phyloP scores from a whole-genome alignment of 495 filamentous ascomycete genomes.

The Tuber brumale region DNA sequence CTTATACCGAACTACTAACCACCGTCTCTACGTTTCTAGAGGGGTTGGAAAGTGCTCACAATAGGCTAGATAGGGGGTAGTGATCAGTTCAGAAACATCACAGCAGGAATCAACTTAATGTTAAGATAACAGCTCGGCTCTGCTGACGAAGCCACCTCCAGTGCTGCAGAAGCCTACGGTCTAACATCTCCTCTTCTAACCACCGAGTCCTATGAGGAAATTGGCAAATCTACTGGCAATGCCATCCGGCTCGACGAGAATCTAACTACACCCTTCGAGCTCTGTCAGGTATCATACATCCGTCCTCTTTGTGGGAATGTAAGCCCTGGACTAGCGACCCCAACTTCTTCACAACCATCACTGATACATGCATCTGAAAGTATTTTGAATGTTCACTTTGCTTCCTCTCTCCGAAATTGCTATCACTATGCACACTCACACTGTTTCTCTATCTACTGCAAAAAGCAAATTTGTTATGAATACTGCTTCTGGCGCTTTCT shows the following conservation, averaged over 20 bases:
- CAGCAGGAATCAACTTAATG: slow-evolving; percentile 78
- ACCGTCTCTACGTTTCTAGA: slow-evolving; percentile 9
- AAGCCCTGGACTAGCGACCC: no score
- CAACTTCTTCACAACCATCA: no score
- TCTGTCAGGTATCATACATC: no score
- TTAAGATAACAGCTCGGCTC: slow-evolving; percentile 15
- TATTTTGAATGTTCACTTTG: slow-evolving; percentile 91
- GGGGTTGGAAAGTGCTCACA: slow-evolving; percentile 1
- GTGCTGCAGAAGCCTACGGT: slow-evolving; percentile 53
- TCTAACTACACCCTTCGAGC: no score
- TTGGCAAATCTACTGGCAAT: slow-evolving; percentile 97
- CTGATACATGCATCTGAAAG: slow-evolving; percentile 48
- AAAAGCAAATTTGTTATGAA: slow-evolving; percentile 72
- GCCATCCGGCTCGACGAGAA: slow-evolving; percentile 44
- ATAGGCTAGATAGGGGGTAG: slow-evolving; percentile 80
- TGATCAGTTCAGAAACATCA: slow-evolving; percentile 94
- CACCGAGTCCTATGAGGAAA: slow-evolving; percentile 75
- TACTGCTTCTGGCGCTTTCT: no score
- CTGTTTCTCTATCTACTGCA: slow-evolving; percentile 62
- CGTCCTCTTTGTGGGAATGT: no score
- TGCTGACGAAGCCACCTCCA: slow-evolving; percentile 17
- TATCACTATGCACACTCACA: slow-evolving; percentile 60
- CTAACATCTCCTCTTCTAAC: slow-evolving; percentile 87
- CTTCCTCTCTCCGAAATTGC: slow-evolving; percentile 61
- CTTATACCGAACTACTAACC: slow-evolving; percentile 56